Conservation (phyloP, 1,284 basidiomycete genomes). For the Puccinia polysora region DNA sequence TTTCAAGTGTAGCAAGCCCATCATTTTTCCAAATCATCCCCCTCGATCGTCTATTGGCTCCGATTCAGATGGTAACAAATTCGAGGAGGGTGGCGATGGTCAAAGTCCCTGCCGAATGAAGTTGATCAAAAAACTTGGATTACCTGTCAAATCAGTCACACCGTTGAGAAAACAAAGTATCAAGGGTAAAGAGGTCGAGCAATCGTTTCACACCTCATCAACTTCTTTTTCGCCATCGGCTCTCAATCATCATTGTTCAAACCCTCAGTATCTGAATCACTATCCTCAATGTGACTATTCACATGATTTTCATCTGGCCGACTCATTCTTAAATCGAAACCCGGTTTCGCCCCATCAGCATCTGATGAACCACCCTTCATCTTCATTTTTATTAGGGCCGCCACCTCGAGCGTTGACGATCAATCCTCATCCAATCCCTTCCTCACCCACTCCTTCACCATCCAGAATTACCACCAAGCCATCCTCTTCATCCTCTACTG, state of each 20-base stretch:
- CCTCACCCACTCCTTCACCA: background rate
- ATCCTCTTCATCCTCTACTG: background rate
- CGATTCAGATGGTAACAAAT: background rate
- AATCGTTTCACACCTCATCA: background rate
- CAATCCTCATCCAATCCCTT: background rate
- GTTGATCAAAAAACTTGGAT: slow-evolving; percentile 34
- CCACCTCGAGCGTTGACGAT: background rate
- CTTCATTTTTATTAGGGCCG: slow-evolving; percentile 8
- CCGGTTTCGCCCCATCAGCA: background rate
- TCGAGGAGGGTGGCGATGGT: background rate
- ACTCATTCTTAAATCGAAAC: slow-evolving; percentile 23
- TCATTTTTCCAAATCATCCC: background rate
- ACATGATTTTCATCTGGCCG: background rate
- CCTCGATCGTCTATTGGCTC: background rate
- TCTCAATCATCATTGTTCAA: slow-evolving; percentile 15
- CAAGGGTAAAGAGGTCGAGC: slow-evolving; percentile 42
- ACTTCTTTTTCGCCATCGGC: slow-evolving; percentile 9
- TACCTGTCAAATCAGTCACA: background rate
- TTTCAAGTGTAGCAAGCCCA: slow-evolving; percentile 26
- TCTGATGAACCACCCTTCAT: background rate
- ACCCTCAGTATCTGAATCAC: background rate
- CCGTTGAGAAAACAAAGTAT: slow-evolving; percentile 19
- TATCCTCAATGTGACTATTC: background rate
- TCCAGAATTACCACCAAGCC: background rate
- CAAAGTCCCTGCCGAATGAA: slow-evolving; percentile 6